Evolutionary conservation across 108 stramenopile genomes (phyloP).

Genomic region (Cyclotella cryptica): DNA sequence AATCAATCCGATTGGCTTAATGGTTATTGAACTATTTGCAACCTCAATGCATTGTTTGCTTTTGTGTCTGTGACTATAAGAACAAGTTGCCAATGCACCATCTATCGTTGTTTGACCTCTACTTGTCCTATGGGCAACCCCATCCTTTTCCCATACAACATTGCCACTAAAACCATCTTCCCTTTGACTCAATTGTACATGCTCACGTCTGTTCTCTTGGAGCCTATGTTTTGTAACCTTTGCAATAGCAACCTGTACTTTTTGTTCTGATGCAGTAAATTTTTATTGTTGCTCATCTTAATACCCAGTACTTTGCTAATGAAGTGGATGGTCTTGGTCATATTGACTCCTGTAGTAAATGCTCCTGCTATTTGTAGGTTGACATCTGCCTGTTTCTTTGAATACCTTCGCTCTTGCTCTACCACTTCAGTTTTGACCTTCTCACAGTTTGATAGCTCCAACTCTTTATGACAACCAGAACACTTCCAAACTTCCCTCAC

Average conservation of each 20-base stretch:
- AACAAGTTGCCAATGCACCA: neutral
- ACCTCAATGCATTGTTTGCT: neutral
- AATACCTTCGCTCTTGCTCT: neutral
- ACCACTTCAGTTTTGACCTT: neutral
- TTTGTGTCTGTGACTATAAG: slow-evolving; percentile 10
- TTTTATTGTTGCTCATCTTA: neutral
- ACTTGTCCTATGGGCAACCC: neutral
- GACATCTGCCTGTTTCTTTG: neutral
- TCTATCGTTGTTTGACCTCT: neutral
- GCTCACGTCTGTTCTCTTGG: neutral
- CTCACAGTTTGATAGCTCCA: neutral
- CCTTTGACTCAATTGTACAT: neutral
- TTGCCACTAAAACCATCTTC: neutral
- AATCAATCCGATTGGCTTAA: neutral
- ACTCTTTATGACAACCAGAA: slow-evolving; percentile 2
- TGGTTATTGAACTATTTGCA: neutral
- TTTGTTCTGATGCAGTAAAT: neutral
- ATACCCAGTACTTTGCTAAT: neutral
- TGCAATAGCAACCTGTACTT: neutral
- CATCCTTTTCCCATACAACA: slow-evolving; percentile 1
- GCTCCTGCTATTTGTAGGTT: slow-evolving; percentile 3
- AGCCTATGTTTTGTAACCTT: neutral
- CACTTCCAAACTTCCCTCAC: slow-evolving; percentile 7
- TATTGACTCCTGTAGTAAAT: neutral
- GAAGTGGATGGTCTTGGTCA: neutral